Percentiles rank a stretch among this genome's conserved stretches.
These are phyloP conservation scores for Syzygium syzygioides DNA, from an alignment of 441 rosid genomes.

Conservation along the genomic window DNA sequence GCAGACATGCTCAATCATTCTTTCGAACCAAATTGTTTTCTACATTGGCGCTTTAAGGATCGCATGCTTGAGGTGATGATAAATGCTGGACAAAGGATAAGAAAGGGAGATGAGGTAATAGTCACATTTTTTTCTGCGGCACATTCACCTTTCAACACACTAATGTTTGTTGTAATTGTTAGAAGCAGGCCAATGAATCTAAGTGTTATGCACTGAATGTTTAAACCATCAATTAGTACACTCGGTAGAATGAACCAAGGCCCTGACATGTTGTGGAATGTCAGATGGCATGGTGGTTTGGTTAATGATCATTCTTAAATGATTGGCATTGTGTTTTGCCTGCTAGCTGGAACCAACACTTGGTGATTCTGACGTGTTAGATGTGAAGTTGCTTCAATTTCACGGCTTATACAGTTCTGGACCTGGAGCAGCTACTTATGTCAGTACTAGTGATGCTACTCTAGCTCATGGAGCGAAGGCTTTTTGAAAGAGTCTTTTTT, in stretches of 20 bases:
- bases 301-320: background rate
- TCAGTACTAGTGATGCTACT: background rate
- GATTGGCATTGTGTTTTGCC: background rate
- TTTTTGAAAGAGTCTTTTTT: background rate
- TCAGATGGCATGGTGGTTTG: background rate
- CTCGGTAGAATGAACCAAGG: background rate
- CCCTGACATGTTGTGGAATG: background rate
- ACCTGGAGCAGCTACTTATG: background rate
- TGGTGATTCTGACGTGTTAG: background rate
- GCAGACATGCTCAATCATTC: slow-evolving; percentile 97
- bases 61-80: slow-evolving; percentile 97
- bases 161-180: background rate
- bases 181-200: background rate
- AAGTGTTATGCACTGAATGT: background rate
- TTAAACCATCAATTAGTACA: background rate
- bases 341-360: background rate
- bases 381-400: background rate
- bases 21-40: slow-evolving; percentile 78
- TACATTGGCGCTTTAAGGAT: slow-evolving; percentile 92
- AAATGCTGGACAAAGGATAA: slow-evolving; percentile 76
- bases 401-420: background rate
- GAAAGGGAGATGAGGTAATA: slow-evolving; percentile 80
- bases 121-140: background rate
- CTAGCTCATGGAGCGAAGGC: background rate
- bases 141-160: background rate